These are phyloP conservation scores for Tricholoma furcatifolium DNA, from an alignment of 768 basidiomycete species.

Conservation along the genomic window DNA sequence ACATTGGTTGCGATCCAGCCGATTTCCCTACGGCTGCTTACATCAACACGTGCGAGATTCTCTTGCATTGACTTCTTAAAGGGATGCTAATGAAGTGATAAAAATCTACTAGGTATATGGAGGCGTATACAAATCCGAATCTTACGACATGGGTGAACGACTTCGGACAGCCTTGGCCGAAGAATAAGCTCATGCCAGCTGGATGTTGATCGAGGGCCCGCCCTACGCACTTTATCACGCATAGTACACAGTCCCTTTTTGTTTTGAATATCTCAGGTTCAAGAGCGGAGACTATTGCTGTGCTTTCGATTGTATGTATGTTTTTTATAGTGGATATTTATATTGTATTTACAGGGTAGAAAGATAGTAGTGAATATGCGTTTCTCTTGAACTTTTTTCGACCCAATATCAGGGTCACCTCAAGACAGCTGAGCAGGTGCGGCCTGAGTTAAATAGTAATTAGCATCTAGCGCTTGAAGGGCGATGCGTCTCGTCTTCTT, in stretches of 20 bases:
- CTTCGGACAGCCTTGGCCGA: conserved; percentile 35
- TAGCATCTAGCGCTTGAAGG: too few relatives aligned
- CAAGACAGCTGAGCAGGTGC: too few relatives aligned
- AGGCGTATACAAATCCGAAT: conserved; percentile 42
- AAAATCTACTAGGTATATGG: conserved; percentile 28
- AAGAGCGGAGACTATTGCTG: too few relatives aligned
- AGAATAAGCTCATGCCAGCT: conserved; percentile 30
- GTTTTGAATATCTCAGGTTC: background rate
- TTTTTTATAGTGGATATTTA: too few relatives aligned
- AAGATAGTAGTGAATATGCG: too few relatives aligned
- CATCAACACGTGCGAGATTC: conserved; percentile 58
- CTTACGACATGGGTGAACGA: conserved; percentile 37
- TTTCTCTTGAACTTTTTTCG: conserved; percentile 23
- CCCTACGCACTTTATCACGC: background rate
- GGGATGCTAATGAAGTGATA: background rate
- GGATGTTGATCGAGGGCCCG: conserved; percentile 8
- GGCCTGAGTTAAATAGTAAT: too few relatives aligned
- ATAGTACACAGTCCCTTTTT: background rate
- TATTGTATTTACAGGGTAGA: too few relatives aligned
- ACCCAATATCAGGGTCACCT: too few relatives aligned
- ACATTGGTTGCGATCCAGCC: conserved; percentile 69
- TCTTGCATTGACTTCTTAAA: background rate
- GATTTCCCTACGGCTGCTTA: conserved; percentile 75
- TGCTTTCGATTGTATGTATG: too few relatives aligned
- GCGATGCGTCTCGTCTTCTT: too few relatives aligned